Percentiles rank a stretch among this genome's conserved stretches.
Conservation (phyloP, 2,329 filamentous ascomycete genomes). For the Pseudomassariella vexata region DNA sequence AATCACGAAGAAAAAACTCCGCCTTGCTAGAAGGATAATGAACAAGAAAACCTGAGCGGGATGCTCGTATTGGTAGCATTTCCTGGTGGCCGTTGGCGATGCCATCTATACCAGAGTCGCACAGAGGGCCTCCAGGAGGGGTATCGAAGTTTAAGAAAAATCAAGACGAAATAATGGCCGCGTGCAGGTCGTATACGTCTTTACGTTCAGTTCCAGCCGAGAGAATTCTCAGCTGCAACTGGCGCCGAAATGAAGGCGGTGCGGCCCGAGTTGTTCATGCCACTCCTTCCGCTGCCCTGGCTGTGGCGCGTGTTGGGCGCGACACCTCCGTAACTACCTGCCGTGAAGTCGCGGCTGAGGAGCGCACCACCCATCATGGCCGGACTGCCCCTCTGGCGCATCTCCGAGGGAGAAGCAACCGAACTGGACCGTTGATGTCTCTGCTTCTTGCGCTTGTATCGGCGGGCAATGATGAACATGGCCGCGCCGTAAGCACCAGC, state of each 20-base stretch:
- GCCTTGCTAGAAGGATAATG: constrained; percentile 12
- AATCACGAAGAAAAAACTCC: not conserved
- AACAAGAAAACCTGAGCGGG: constrained; percentile 23
- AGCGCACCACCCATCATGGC: constrained; percentile 67
- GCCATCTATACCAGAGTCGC: constrained; percentile 12
- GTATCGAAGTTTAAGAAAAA: constrained; percentile 42
- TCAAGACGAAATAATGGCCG: constrained; percentile 22
- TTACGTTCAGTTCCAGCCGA: constrained; percentile 78
- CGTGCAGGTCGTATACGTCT: constrained; percentile 26
- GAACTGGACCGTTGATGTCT: constrained; percentile 74
- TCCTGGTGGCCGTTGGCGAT: constrained; percentile 18
- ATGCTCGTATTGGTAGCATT: constrained; percentile 21
- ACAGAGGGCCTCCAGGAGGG: constrained; percentile 30
- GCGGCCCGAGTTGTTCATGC: constrained; percentile 46
- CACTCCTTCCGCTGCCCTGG: constrained; percentile 60
- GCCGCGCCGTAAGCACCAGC: constrained; percentile 85
- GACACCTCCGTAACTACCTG: constrained; percentile 41
- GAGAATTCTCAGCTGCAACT: constrained; percentile 87
- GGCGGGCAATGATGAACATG: constrained; percentile 88
- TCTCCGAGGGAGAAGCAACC: constrained; percentile 51
- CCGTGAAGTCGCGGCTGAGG: constrained; percentile 48
- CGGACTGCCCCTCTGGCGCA: constrained; percentile 50
- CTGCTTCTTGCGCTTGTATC: constrained; percentile 82
- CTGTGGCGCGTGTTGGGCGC: constrained; percentile 43
- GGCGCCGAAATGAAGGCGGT: constrained; percentile 76